These are phyloP conservation scores for Linnemannia exigua DNA, from an alignment of 192 early-diverging fungal genomes.

Conservation along the genomic window DNA sequence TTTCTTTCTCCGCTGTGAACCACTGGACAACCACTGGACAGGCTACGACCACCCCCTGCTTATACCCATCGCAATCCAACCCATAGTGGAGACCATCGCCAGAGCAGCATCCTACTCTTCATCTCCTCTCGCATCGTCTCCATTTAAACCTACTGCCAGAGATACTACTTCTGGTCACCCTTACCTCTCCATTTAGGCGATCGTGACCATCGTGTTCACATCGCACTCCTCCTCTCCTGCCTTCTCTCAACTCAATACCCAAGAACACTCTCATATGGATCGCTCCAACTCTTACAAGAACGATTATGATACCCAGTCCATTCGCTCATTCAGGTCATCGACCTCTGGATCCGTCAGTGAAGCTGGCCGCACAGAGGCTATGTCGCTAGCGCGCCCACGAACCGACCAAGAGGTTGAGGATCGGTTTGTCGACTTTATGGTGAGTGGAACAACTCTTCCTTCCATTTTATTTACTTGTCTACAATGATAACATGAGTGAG, in stretches of 20 bases:
- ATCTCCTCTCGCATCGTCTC: background rate
- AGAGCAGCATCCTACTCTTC: background rate
- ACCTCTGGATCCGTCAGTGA: conserved; percentile 40
- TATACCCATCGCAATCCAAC: background rate
- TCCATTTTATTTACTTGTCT: background rate
- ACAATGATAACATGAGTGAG: background rate
- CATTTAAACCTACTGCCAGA: background rate
- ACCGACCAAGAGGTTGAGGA: conserved; percentile 67
- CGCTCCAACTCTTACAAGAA: conserved; percentile 20
- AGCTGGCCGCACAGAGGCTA: conserved; percentile 40
- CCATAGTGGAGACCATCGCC: background rate
- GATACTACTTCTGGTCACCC: background rate
- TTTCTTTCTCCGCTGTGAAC: background rate
- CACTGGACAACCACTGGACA: background rate
- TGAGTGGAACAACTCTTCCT: conserved; percentile 6
- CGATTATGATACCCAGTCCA: conserved; percentile 40
- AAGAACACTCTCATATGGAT: conserved; percentile 23
- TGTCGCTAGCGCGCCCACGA: conserved; percentile 41
- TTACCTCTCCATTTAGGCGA: background rate
- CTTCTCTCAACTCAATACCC: background rate
- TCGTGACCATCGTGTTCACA: background rate
- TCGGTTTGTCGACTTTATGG: conserved; percentile 71
- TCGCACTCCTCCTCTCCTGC: conserved; percentile 3
- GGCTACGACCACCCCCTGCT: background rate
- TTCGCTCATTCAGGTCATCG: conserved; percentile 36